Base-by-base conservation (phyloP, 345 rosid species). In the Eucalyptus rudis region DNA sequence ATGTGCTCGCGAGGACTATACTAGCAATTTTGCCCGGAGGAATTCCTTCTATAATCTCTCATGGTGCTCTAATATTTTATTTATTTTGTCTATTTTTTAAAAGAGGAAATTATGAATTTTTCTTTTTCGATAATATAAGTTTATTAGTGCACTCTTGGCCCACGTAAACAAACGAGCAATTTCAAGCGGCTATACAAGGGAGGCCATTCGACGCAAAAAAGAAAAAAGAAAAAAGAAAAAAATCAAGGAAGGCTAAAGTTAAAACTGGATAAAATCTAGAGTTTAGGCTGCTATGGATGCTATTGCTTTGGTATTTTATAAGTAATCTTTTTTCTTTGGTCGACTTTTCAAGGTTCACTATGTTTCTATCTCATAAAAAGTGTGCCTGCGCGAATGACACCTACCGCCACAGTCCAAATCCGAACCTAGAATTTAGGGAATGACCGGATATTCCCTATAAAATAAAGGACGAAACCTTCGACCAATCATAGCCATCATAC, bases 111-210 rank as follows among this genome's bases (percentile, higher is more conserved):
- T 8, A 31, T 31, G 43, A 16, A 16, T 16, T 8, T 68, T n/a
- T 15, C 1, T 3, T 68, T 66, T 68, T 16, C 43, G 7, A 31
- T 0, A 68, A 4, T 68, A 31, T 15, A 68, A 7, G 19, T 8
- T 68, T 1, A 8, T 31, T 16, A 0, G 36, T 31, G 33, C 79
- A 0, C 79, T 8, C 43, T 8, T 1, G 43, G 3, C 1, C 2
- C 79, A 16, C 12, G 6, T 16, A 66, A 66, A 66, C 12, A 66
- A 66, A 8, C 8, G 22, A 2, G 79, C 79, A 66, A 66, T 66
- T 31, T 66, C 43, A 31, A 66, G 79, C 43, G 7, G 79, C 79
- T 31, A 68, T 1, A 0, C 43, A 68, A 31, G 22, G 22, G 43
- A 31, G 79, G 59, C 2, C 64, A 24, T 10, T 58, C n/a, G 64